Conservation (phyloP, 2,329 filamentous ascomycete species). For the Beauveria bassiana region DNA sequence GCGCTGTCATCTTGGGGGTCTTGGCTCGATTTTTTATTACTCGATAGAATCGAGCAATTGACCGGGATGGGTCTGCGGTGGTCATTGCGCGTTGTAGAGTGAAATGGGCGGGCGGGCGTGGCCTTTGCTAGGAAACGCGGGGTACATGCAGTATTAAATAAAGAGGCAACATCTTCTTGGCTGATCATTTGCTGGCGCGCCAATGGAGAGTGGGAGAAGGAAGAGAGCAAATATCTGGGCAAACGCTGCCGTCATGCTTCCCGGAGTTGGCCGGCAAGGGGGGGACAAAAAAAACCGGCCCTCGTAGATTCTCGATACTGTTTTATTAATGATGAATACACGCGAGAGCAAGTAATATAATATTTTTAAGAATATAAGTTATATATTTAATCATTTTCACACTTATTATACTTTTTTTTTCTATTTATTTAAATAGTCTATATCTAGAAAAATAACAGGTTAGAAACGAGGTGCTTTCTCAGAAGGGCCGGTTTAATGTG, state of each 20-base stretch:
- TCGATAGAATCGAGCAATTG: constrained; percentile 9
- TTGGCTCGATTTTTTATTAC: constrained; percentile 2
- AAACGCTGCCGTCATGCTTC: neutral
- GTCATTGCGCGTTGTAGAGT: neutral
- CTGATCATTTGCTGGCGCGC: neutral
- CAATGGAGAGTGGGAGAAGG: neutral
- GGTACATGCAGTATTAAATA: neutral
- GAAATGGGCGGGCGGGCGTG: neutral
- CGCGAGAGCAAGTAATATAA: no score
- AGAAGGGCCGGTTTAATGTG: no score
- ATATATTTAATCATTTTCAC: no score
- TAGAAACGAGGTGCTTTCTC: no score
- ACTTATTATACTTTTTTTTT: no score
- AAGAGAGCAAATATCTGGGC: neutral
- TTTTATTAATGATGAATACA: no score
- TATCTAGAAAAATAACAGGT: no score
- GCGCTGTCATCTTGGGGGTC: neutral
- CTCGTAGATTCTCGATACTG: no score
- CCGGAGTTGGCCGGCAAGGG: neutral
- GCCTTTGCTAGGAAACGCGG: neutral
- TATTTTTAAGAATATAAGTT: no score
- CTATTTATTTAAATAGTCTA: no score
- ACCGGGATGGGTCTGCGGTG: neutral
- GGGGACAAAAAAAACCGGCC: no score
- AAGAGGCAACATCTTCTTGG: neutral